A percentile compares a stretch with the other conserved stretches of the same genome.
These are phyloP conservation scores for Diaporthe sp. DNA, from an alignment of 2,329 filamentous ascomycete genomes.

Conservation along the genomic window DNA sequence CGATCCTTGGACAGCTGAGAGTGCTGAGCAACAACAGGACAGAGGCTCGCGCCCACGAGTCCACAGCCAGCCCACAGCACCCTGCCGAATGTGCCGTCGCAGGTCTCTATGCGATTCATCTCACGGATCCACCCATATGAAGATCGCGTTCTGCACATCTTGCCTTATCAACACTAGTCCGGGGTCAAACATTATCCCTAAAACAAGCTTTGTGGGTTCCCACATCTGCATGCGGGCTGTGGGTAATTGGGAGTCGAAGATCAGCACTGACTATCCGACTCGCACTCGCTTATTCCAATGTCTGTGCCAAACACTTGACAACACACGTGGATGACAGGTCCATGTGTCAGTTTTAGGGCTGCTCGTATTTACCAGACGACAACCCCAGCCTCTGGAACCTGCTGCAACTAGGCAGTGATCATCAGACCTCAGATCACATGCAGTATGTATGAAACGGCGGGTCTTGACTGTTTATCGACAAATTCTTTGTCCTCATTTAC, in stretches of 20 bases:
- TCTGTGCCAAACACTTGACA: not conserved
- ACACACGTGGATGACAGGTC: not conserved
- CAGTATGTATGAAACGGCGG: not conserved
- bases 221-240: too few species aligned
- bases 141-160: not conserved
- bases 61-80: too few species aligned
- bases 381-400: not conserved
- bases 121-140: too few species aligned
- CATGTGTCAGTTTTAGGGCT: not conserved
- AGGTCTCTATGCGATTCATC: too few species aligned
- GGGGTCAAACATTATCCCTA: not conserved
- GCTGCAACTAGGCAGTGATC: not conserved
- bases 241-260: too few species aligned
- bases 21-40: too few species aligned
- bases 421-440: too few species aligned
- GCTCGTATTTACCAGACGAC: not conserved
- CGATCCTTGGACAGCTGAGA: too few species aligned
- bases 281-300: not conserved
- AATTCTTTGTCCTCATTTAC: too few species aligned
- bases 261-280: not conserved
- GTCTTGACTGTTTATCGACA: not conserved
- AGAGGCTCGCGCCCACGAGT: too few species aligned
- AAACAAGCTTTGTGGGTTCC: not conserved
- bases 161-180: not conserved
- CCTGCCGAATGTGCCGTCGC: not conserved